Percentiles rank a stretch among this genome's conserved stretches.
Conservation (phyloP, 2,329 filamentous ascomycete genomes). For the Aureobasidium sp. region DNA sequence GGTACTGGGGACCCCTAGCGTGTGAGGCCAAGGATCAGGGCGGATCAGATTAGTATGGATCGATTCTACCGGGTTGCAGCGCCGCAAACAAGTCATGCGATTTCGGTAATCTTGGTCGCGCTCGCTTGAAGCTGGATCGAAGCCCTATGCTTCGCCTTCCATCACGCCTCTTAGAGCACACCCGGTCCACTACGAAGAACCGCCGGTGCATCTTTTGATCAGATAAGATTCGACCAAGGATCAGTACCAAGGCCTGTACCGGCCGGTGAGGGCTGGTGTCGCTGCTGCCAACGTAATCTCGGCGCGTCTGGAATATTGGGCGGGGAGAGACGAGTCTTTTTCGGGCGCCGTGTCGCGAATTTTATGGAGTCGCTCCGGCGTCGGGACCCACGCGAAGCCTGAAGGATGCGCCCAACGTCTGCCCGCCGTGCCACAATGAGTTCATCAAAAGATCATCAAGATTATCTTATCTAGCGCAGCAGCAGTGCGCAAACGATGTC, state of each 20-base stretch:
- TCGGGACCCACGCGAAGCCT: conserved; percentile 1
- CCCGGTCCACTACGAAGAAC: conserved; percentile 2
- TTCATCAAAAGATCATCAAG: conserved; percentile 9
- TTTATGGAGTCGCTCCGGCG: not conserved
- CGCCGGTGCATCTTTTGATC: not conserved
- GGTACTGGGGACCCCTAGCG: conserved; percentile 6
- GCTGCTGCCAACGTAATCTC: not conserved
- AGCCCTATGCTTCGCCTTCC: not conserved
- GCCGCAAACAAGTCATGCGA: not conserved
- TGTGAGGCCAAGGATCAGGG: conserved; percentile 2
- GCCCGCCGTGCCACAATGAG: not conserved
- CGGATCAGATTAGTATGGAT: conserved; percentile 5
- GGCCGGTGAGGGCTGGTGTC: not conserved
- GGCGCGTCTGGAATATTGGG: not conserved
- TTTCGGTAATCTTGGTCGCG: not conserved
- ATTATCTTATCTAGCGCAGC: conserved; percentile 10
- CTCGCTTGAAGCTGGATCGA: not conserved
- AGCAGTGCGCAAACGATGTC: conserved; percentile 4
- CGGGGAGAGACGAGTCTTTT: not conserved
- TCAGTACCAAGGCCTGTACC: not conserved
- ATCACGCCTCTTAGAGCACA: not conserved
- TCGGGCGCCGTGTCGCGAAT: not conserved
- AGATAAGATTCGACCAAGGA: conserved; percentile 11
- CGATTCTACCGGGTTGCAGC: not conserved
- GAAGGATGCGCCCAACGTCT: not conserved